Percentiles rank a stretch among this genome's conserved stretches.
phyloP scores from a whole-genome alignment of 495 filamentous ascomycete genomes.

The Lasiosphaeria miniovina region DNA sequence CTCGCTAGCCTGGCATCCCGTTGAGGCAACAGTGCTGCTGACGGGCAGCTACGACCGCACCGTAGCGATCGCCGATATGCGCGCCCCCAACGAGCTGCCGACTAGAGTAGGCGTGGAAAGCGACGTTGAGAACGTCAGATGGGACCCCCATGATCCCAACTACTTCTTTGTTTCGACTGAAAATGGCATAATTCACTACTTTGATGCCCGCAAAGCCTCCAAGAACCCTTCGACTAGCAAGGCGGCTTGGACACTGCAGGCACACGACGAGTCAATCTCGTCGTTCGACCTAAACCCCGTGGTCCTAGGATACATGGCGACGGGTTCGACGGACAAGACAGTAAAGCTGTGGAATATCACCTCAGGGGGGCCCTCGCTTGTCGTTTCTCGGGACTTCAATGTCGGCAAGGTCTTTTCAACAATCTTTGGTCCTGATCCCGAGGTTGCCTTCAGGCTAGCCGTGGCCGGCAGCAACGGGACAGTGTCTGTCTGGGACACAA shows the following conservation, averaged over 20 bases:
- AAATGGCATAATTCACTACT: slow-evolving; percentile 81
- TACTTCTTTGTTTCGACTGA: slow-evolving; percentile 96
- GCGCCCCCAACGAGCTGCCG: slow-evolving; percentile 72
- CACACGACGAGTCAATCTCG: slow-evolving; percentile 90
- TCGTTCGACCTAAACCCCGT: slow-evolving; percentile 88
- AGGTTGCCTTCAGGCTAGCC: slow-evolving; percentile 85
- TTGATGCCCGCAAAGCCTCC: slow-evolving; percentile 71
- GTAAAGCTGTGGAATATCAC: slow-evolving; percentile 97
- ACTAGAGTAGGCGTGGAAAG: slow-evolving; percentile 89
- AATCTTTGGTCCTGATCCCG: slow-evolving; percentile 79
- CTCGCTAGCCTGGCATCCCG: slow-evolving; percentile 87
- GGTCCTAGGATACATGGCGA: slow-evolving; percentile 89
- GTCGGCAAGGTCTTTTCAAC: slow-evolving; percentile 94
- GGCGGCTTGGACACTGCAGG: slow-evolving; percentile 89
- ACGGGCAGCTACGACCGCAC: slow-evolving; percentile 94
- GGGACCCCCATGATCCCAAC: slow-evolving; percentile 89
- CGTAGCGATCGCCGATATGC: slow-evolving; percentile 87
- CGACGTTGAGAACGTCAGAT: slow-evolving; percentile 87
- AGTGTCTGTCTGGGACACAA: slow-evolving; percentile 96
- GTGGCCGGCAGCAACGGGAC: slow-evolving; percentile 92
- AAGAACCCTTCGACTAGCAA: slow-evolving; percentile 67
- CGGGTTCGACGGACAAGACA: slow-evolving; percentile 86
- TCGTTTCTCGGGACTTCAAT: slow-evolving; percentile 85
- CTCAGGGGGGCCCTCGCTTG: slow-evolving; percentile 75
- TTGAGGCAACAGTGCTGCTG: slow-evolving; percentile 80